A percentile compares a stretch with the other conserved stretches of the same genome.
phyloP scores from a whole-genome alignment of 2,329 filamentous ascomycete species.

The Alternaria sp. region DNA sequence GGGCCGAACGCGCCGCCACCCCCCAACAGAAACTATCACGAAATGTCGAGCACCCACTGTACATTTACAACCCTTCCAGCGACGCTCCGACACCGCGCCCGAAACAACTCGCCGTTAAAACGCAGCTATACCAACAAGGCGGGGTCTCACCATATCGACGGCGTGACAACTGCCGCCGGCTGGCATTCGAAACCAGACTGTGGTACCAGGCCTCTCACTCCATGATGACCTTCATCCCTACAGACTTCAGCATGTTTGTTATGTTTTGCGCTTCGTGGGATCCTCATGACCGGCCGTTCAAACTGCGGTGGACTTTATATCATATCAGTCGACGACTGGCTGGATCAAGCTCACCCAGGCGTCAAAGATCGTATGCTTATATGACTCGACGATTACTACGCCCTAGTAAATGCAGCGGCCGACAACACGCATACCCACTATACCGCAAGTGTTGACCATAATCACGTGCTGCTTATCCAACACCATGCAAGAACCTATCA shows the following conservation, averaged over 20 bases:
- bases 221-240: background rate
- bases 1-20: background rate
- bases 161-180: background rate
- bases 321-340: background rate
- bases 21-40: background rate
- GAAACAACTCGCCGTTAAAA: background rate
- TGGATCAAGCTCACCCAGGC: background rate
- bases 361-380: background rate
- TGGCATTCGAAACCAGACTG: background rate
- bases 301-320: background rate
- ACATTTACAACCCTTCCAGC: background rate
- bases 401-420: background rate
- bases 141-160: background rate
- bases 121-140: background rate
- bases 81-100: background rate
- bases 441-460: background rate
- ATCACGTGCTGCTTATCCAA: background rate
- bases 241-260: background rate
- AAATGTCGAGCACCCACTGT: background rate
- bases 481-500: background rate
- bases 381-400: background rate
- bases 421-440: background rate
- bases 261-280: background rate
- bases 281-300: background rate
- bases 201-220: too few relatives aligned